Evolutionary conservation across 2,329 filamentous ascomycete genomes (phyloP).

Genomic region (Phaeosphaeriaceae sp.): DNA sequence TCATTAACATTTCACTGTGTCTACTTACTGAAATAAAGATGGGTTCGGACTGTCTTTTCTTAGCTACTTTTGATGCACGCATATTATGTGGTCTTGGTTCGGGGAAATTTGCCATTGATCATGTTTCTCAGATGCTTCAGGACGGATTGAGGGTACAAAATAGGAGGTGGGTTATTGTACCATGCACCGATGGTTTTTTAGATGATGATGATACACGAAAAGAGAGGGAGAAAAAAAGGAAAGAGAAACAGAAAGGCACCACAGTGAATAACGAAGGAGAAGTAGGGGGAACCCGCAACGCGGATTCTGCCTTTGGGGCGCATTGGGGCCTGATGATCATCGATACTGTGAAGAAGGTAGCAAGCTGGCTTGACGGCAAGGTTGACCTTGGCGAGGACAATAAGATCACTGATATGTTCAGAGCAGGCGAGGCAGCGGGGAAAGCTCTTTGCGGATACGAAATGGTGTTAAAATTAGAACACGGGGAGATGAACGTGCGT

Average conservation of each 20-base stretch:
- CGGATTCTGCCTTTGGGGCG: neutral
- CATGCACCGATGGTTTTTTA: conserved; percentile 1
- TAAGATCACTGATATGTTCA: neutral
- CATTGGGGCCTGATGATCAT: conserved; percentile 12
- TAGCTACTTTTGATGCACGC: neutral
- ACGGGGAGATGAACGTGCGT: neutral
- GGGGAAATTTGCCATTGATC: neutral
- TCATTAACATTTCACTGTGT: neutral
- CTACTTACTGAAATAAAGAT: neutral
- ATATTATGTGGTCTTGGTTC: neutral
- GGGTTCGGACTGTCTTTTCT: neutral
- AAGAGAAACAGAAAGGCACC: neutral
- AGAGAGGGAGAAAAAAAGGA: neutral
- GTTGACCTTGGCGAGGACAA: neutral
- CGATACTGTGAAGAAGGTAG: conserved; percentile 3
- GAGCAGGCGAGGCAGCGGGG: conserved; percentile 5
- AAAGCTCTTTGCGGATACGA: conserved; percentile 1
- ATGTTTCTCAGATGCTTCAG: neutral
- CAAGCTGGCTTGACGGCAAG: conserved; percentile 4
- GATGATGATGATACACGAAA: too few relatives aligned
- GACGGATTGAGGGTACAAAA: neutral
- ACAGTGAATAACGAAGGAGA: neutral
- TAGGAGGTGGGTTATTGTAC: neutral
- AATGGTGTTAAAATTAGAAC: neutral
- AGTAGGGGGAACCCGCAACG: neutral